Conservation (phyloP, 768 basidiomycete genomes). For the Hydnomerulius pinastri region DNA sequence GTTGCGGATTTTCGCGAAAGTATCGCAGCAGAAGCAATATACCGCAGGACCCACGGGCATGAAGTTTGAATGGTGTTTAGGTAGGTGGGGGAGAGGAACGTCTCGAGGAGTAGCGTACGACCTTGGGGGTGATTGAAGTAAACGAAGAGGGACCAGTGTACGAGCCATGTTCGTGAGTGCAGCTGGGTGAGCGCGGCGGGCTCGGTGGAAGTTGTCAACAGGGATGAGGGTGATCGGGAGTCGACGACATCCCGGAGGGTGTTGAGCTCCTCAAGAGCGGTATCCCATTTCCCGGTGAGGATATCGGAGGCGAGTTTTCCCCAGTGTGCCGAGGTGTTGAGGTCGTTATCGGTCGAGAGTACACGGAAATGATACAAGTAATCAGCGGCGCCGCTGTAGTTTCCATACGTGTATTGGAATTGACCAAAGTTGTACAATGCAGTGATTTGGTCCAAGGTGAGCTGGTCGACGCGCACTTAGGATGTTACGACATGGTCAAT, state of each 20-base stretch:
- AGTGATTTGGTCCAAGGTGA: conserved; percentile 93
- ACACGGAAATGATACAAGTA: conserved; percentile 99
- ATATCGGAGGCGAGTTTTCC: conserved; percentile 98
- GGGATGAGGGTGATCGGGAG: conserved; percentile 60
- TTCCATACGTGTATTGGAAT: conserved; percentile 98
- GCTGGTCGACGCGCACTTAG: conserved; percentile 45
- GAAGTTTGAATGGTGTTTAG: conserved; percentile 98
- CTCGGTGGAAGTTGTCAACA: conserved; percentile 46
- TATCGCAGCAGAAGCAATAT: conserved; percentile 91
- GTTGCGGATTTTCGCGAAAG: conserved; percentile 80
- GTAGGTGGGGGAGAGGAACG: conserved; percentile 94
- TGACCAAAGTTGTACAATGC: conserved; percentile 97
- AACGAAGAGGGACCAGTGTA: conserved; percentile 98
- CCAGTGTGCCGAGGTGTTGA: conserved; percentile 97
- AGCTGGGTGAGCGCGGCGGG: conserved; percentile 83
- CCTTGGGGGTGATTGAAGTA: conserved; percentile 97
- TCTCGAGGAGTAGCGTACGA: conserved; percentile 89
- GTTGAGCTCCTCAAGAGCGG: conserved; percentile 94
- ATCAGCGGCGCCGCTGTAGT: conserved; percentile 95
- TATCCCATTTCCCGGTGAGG: conserved; percentile 91
- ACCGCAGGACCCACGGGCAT: conserved; percentile 91
- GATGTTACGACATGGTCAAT: neutral
- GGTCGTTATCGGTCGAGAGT: conserved; percentile 89
- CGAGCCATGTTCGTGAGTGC: conserved; percentile 93
- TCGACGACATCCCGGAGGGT: conserved; percentile 93